Evolutionary conservation across 2,329 filamentous ascomycete species (phyloP).

Genomic region (Cladorrhinum sp.): DNA sequence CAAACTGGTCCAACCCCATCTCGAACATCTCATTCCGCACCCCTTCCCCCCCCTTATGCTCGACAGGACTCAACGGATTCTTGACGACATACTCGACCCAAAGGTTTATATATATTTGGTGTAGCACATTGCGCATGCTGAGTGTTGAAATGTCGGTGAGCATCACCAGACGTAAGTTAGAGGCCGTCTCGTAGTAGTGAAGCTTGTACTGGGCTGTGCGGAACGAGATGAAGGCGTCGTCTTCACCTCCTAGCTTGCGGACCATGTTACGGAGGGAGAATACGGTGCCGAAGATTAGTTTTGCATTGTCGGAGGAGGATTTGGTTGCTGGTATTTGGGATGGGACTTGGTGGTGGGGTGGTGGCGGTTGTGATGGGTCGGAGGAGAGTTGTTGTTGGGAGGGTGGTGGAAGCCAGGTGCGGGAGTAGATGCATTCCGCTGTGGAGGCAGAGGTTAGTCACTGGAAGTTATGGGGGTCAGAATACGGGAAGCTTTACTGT

Average conservation of each 20-base stretch:
- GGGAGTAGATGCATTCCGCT: constrained; percentile 98
- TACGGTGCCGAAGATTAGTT: constrained; percentile 94
- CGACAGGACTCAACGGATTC: constrained; percentile 65
- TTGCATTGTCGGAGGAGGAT: constrained; percentile 85
- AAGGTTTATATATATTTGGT: constrained; percentile 97
- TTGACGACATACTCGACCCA: constrained; percentile 92
- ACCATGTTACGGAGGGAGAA: constrained; percentile 97
- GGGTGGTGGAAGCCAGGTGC: constrained; percentile 67
- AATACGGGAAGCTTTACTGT: constrained; percentile 61
- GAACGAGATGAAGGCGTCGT: constrained; percentile 93
- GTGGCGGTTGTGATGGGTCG: constrained; percentile 15
- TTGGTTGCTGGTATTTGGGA: constrained; percentile 9
- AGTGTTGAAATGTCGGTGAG: constrained; percentile 84
- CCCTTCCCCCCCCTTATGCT: constrained; percentile 66
- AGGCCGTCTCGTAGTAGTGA: constrained; percentile 98
- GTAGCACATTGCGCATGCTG: constrained; percentile 89
- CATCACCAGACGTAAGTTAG: constrained; percentile 94
- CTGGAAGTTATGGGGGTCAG: not conserved
- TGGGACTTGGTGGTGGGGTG: constrained; percentile 16
- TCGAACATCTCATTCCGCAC: constrained; percentile 71
- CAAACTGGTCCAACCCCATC: constrained; percentile 72
- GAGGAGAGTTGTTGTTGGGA: constrained; percentile 16
- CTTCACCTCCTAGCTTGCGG: constrained; percentile 86
- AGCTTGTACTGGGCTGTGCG: constrained; percentile 95
- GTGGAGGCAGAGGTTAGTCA: constrained; percentile 14